Evolutionary conservation across 106 monocot species (phyloP).

Genomic region (Platanthera guangdongensis): DNA sequence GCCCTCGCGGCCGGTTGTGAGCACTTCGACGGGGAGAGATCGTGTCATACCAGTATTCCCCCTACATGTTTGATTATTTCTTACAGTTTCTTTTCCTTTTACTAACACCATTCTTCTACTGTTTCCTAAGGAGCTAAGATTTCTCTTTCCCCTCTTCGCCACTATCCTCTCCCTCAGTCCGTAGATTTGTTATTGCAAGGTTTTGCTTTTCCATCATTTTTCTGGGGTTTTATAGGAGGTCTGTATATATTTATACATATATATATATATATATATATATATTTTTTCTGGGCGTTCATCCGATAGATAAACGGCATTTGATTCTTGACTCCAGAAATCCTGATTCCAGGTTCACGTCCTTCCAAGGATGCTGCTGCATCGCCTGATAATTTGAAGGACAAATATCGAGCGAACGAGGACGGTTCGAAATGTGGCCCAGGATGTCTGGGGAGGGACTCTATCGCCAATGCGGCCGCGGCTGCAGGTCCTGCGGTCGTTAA

Average conservation of each 20-base stretch:
- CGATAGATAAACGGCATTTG: neutral
- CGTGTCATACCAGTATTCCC: constrained; percentile 7
- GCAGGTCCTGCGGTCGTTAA: constrained; percentile 81
- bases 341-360: neutral
- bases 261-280: neutral
- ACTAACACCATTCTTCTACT: neutral
- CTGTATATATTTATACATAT: neutral
- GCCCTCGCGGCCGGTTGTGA: constrained; percentile 1
- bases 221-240: constrained; percentile 11
- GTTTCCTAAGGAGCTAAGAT: constrained; percentile 4
- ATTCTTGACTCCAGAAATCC: neutral
- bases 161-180: neutral
- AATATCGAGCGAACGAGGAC: constrained; percentile 12
- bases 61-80: neutral
- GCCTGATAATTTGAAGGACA: constrained; percentile 8
- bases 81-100: neutral
- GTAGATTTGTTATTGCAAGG: neutral
- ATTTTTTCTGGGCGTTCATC: neutral
- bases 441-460: constrained; percentile 53
- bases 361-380: constrained; percentile 9
- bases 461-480: constrained; percentile 62
- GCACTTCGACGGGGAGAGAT: neutral
- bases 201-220: neutral
- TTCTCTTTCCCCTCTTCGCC: constrained; percentile 22
- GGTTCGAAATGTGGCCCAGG: constrained; percentile 29